phyloP scores from a whole-genome alignment of 148 eudicot genomes.

The Chenopodium quinoa region DNA sequence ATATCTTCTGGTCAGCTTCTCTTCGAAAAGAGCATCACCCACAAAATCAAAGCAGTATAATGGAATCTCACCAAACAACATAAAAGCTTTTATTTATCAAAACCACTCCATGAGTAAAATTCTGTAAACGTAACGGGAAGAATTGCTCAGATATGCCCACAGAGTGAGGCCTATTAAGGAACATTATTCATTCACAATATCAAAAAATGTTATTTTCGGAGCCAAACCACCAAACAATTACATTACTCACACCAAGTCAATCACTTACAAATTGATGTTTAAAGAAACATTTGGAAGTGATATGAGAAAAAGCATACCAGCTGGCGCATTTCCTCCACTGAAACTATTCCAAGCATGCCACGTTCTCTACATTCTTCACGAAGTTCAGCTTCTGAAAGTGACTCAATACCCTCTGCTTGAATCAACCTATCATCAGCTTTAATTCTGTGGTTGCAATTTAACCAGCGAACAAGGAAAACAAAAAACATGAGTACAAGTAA shows the following conservation, averaged over 20 bases:
- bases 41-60: background rate
- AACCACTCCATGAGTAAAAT: background rate
- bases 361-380: slow-evolving; percentile 81
- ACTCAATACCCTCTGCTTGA: slow-evolving; percentile 78
- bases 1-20: background rate
- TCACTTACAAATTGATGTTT: background rate
- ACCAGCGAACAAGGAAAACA: background rate
- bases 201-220: background rate
- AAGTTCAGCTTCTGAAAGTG: slow-evolving; percentile 87
- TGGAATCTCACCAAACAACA: background rate
- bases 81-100: background rate
- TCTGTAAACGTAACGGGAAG: background rate
- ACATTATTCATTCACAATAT: background rate
- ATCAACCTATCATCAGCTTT: slow-evolving; percentile 77
- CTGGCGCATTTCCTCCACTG: slow-evolving; percentile 80
- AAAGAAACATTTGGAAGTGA: background rate
- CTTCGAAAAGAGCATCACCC: background rate
- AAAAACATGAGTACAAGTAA: background rate
- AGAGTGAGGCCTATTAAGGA: background rate
- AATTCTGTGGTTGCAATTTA: slow-evolving; percentile 33
- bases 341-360: slow-evolving; percentile 73
- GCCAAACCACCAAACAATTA: background rate
- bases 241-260: background rate
- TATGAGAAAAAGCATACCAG: slow-evolving; percentile 40
- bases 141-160: background rate